Evolutionary conservation across 495 filamentous ascomycete species (phyloP), one percentile per base, ranked within the genome.

Genomic region (Bacidia rubella): DNA sequence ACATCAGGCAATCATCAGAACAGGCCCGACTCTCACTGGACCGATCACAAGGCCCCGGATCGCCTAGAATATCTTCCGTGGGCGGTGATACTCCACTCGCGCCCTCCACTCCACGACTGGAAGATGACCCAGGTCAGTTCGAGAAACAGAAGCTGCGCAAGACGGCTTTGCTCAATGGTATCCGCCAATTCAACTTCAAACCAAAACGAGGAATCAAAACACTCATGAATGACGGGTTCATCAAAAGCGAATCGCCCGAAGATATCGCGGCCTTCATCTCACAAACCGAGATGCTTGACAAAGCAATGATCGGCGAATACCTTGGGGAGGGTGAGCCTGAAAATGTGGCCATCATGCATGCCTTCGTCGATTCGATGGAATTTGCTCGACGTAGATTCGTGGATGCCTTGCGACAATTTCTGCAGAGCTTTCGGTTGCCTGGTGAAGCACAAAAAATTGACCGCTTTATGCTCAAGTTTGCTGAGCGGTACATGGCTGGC

Each of bases 371-470:
- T 54, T 64, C 68, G 21, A 97, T 99, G 90, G 86, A 96, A 40
- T 99, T 99, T 54, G 73, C 78, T n/a, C 86, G 86, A 64, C 85
- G 85, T 45, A 84, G 89, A 10, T 99, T 99, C 56, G 90, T 95
- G 11, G 92, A 95, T 68, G 81, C 92, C 20, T 70, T 99, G 11
- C 79, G 92, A 23, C 78, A 85, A 48, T 99, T 97, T 62, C 71
- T 99, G 12, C 92, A 99, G 66, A 83, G 86, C 44, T 99, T 99
- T 72, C 84, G 92, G 26, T 70, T 99, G 11, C 92, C 92, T 1
- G 92, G 92, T 42, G 92, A 99, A 66, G 90, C 90, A 1, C 92
- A 99, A 65, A 99, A 99, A 71, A 99, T 99, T 57, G 92, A 99
- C 79, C 85, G 92, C 32, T 95, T 96, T 68, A 97, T 99, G 92